Evolutionary conservation across 2,329 filamentous ascomycete species (phyloP), one percentile per base, ranked within the genome.

Genomic region (Botrytis byssoidea): DNA sequence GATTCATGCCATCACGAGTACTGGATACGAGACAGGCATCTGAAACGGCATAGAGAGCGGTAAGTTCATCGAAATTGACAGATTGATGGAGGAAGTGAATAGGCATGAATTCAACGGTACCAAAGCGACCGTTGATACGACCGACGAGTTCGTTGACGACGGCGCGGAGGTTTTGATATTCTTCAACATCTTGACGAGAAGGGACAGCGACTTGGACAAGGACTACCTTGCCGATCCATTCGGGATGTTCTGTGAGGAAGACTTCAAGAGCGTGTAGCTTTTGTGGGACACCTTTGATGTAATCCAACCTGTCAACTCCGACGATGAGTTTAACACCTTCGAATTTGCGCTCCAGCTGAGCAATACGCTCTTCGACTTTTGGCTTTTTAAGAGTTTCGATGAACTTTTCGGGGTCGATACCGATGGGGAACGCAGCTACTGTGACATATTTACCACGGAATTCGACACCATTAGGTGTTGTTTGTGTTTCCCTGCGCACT

Each of bases 61-160:
- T 95, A 51, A 99, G 89, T 84, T 98, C 96, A 78, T 98, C 94
- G 79, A 98, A 98, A 67, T 90, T 90, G 80, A 98, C 94, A 7
- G 93, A 97, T 84, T 98, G 97, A 85, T 98, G 96, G 80, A 98
- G 91, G 85, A 98, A 98, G 83, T 98, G 96, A 79, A 99, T 98
- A 1, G 96, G 96, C 92, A 97, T 98, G 85, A 98, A 98, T 83
- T 98, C 95, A 80, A 98, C 92, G 46, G 95, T 98, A 82, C 95
- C 95, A 80, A 98, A 98, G 81, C 93, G 94, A 80, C 96, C 96
- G 81, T 99, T 99, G 85, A 99, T 98, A 75, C 95, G 90, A 55
- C 96, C 96, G 22, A 98, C 95, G 18, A 98, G 88, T 85, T 99
- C 96, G 82, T 98, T 99, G 81, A 98, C 95, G 6, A 97, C 94